A percentile compares a stretch with the other conserved stretches of the same genome.
Evolutionary conservation across 2,329 filamentous ascomycete genomes (phyloP).

Genomic region (Dactylellina leptospora): DNA sequence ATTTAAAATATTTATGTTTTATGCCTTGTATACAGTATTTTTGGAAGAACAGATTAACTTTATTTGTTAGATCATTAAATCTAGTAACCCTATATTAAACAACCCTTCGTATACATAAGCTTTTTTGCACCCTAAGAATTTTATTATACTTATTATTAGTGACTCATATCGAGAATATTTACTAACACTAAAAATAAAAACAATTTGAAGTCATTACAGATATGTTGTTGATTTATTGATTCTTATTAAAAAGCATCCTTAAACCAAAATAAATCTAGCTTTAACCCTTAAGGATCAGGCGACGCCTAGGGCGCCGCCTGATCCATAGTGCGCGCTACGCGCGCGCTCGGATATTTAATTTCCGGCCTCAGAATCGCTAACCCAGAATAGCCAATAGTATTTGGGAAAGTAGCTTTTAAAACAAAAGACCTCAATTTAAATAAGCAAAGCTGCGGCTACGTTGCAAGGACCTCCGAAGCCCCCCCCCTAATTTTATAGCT

Average conservation of each 20-base stretch:
- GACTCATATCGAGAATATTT: constrained; percentile 27
- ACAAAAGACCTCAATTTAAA: constrained; percentile 8
- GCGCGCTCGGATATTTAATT: too few species aligned
- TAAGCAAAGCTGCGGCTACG: too few species aligned
- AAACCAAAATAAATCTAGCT: constrained; percentile 12
- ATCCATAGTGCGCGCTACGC: too few species aligned
- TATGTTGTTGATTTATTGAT: constrained; percentile 4
- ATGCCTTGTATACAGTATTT: constrained; percentile 11
- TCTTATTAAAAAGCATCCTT: constrained; percentile 25
- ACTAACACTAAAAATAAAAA: constrained; percentile 31
- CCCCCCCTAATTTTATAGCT: constrained; percentile 13
- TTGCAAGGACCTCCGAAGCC: too few species aligned
- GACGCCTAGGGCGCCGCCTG: too few species aligned
- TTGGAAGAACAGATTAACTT: constrained; percentile 18
- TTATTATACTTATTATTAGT: constrained; percentile 16
- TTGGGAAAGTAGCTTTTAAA: constrained; percentile 17
- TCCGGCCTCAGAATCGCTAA: background rate
- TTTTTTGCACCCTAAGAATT: constrained; percentile 8
- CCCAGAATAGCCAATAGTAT: constrained; percentile 1
- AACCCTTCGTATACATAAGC: background rate
- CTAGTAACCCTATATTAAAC: constrained; percentile 9
- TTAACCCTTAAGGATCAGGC: constrained; percentile 35
- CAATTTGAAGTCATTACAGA: constrained; percentile 1
- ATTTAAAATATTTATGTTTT: constrained; percentile 16
- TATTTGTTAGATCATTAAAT: constrained; percentile 18